Percentiles rank a stretch among this genome's conserved stretches.
Evolutionary conservation across 176 grass and related monocot species (phyloP).

Genomic region (barley (Hordeum vulgare)): DNA sequence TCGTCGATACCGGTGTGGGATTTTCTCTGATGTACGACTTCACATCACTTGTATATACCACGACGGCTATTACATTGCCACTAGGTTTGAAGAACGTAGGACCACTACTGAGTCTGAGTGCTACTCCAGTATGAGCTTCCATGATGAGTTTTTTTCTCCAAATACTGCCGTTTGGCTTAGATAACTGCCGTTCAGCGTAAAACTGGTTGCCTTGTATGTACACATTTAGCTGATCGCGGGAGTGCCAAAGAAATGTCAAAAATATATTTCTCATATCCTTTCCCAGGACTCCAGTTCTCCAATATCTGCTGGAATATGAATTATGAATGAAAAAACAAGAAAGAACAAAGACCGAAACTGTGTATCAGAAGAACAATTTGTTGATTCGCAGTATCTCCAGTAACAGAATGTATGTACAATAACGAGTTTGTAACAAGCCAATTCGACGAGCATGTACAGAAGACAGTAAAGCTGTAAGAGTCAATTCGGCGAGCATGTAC

Average conservation of each 20-base stretch:
- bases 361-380: neutral
- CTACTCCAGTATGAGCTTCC: too few relatives aligned
- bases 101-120: too few relatives aligned
- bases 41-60: too few relatives aligned
- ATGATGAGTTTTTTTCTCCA: neutral
- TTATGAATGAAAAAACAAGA: neutral
- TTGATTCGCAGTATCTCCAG: neutral
- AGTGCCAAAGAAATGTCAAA: neutral
- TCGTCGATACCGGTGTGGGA: conserved; percentile 82
- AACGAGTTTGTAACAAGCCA: neutral
- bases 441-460: neutral
- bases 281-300: neutral
- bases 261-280: neutral
- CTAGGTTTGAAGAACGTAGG: neutral
- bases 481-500: neutral
- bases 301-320: neutral
- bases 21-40: conserved; percentile 48
- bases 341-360: neutral
- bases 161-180: neutral
- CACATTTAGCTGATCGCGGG: neutral
- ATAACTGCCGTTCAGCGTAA: neutral
- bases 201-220: neutral
- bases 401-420: neutral
- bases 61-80: too few relatives aligned
- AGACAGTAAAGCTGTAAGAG: neutral